Conservation (phyloP, 1,284 basidiomycete species). For the Pseudozyma pruni region DNA sequence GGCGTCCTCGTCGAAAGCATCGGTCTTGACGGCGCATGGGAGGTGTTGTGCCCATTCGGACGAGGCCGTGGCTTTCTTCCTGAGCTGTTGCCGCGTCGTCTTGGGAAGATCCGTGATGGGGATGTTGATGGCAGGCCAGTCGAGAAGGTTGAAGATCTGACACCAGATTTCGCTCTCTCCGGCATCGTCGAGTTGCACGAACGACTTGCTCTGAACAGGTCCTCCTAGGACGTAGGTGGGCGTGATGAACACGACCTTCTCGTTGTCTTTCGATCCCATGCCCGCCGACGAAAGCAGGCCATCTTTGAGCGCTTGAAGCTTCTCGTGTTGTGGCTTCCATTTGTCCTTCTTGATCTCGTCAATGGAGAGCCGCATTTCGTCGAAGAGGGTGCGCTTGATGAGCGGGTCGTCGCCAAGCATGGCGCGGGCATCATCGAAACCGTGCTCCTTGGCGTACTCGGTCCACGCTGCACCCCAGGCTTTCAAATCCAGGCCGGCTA, state of each 20-base stretch:
- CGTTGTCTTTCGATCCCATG: background rate
- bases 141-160: constrained; percentile 38
- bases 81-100: background rate
- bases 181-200: constrained; percentile 13
- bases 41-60: constrained; percentile 7
- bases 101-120: constrained; percentile 1
- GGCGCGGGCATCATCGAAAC: constrained; percentile 26
- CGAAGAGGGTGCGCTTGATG: constrained; percentile 32
- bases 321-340: constrained; percentile 10
- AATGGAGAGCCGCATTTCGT: constrained; percentile 21
- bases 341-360: background rate
- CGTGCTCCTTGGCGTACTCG: constrained; percentile 27
- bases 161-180: constrained; percentile 36
- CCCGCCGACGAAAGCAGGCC: constrained; percentile 1
- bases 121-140: constrained; percentile 34
- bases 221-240: constrained; percentile 32
- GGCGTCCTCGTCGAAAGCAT: constrained; percentile 5
- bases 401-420: constrained; percentile 40
- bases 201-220: constrained; percentile 9
- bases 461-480: constrained; percentile 21
- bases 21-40: background rate
- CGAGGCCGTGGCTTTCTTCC: background rate
- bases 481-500: constrained; percentile 15
- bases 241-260: constrained; percentile 27
- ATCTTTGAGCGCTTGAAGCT: constrained; percentile 7